Conservation (phyloP, 768 basidiomycete species). For the Hortiboletus flavorubellus region DNA sequence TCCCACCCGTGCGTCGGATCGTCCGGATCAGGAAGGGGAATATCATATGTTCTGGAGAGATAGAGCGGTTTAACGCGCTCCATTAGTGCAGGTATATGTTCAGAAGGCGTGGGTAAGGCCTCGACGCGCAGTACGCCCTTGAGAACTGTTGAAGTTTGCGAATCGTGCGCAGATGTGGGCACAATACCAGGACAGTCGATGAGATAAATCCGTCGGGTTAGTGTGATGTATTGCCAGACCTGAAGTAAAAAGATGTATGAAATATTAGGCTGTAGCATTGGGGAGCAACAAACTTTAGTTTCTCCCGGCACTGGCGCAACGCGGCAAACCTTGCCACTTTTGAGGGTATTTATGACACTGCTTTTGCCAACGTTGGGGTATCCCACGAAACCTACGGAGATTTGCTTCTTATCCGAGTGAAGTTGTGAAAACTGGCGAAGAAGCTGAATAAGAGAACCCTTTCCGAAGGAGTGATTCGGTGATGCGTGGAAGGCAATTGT, state of each 20-base stretch:
- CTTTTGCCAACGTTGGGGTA: conserved; percentile 99
- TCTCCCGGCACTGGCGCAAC: conserved; percentile 98
- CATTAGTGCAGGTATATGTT: conserved; percentile 87
- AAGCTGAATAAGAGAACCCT: conserved; percentile 96
- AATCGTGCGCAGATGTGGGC: conserved; percentile 87
- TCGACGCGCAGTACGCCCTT: conserved; percentile 98
- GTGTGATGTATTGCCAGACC: conserved; percentile 99
- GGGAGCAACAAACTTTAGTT: conserved; percentile 61
- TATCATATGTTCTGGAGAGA: conserved; percentile 78
- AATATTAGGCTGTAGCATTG: neutral
- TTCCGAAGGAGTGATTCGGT: conserved; percentile 98
- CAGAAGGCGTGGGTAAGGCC: conserved; percentile 87
- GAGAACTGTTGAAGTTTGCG: conserved; percentile 86
- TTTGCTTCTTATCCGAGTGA: conserved; percentile 99
- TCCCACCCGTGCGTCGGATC: conserved; percentile 56
- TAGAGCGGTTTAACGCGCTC: conserved; percentile 91
- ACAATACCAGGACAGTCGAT: conserved; percentile 99
- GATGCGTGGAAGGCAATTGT: conserved; percentile 99
- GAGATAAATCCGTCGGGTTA: conserved; percentile 94
- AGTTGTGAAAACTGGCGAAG: conserved; percentile 95
- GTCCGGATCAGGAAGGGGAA: conserved; percentile 59
- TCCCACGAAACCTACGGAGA: conserved; percentile 95
- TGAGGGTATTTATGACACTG: conserved; percentile 96
- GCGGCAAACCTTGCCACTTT: conserved; percentile 95
- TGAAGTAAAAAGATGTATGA: conserved; percentile 8